Base-by-base conservation (phyloP, 805 yeast genomes). In the Ascoidea asiatica region DNA sequence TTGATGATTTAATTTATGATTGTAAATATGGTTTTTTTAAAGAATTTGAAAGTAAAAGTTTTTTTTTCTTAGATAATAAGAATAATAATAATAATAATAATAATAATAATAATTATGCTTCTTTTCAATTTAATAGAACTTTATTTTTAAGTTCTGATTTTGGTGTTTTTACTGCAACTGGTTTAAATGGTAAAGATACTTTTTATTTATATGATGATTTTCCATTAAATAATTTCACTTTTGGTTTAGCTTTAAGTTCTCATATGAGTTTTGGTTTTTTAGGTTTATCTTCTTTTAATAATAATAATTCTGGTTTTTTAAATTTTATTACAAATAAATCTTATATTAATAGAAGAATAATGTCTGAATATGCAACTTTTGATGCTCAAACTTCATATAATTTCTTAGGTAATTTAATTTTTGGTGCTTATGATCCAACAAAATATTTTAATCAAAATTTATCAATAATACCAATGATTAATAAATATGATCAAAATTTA, bases 61-160 rank as follows among this genome's bases (percentile, higher is more conserved):
- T 29, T 29, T 8, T 11, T 29, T 29, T 29, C 15, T 29, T 29
- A 8, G 8, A 8, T 29, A 11, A 2, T 29, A 15, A 29, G 15
- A 15, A 29, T 11, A 29, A 29, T 15, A 8, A 8, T 15, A 29
- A 11, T 29, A 11, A 11, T 15, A 29, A 15, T 29, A 15, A 11
- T 3, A 29, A 29, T 29, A 29, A 8, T 11, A 37, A 15, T 4
- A 43, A 39, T 4, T 41, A 5, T 21, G 43, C 20, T 40, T 29
- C 35, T 29, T 29, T 29, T 15, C 8, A 29, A 29, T 29, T 29
- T 8, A 15, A 29, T 15, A 29, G 35, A 29, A 29, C 35, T 29
- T 50, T 53, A 3, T 55, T 39, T 8, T 52, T 37, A 6, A 41
- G 39, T 17, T n/a, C n/a, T n/a, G n/a, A n/a, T n/a, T n/a, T n/a